Evolutionary conservation across 805 yeast species (phyloP), one percentile per base, ranked within the genome.

Genomic region (Candida xyloterini): DNA sequence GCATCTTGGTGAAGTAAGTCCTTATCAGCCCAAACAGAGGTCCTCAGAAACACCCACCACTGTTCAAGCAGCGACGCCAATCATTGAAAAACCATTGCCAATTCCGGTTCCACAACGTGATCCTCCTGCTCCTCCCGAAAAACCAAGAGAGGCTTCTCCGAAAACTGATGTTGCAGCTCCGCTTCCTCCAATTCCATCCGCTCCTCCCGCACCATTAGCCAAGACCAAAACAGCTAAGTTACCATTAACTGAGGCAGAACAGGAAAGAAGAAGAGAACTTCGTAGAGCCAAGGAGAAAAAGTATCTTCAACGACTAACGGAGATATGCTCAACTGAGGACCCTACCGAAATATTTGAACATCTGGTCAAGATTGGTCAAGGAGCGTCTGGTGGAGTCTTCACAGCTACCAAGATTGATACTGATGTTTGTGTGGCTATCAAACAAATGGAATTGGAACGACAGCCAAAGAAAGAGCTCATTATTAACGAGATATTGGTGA

Each of bases 311-410:
- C 84, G 79, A 52, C 68, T 93, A 35, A 71, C 76, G 40, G 77
- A 79, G 27, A 90, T 90, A 33, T 91, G 96, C 55, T 73, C 88
- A 2, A 79, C 77, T 23, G 93, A 90, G 7, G 95, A 93, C 63
- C 99, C 99, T 10, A 76, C 79, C 23, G 69, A 68, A 38, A 59
- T 75, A 34, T 93, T 86, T 62, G 68, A 71, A 31, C 81, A 79
- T 55, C 70, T 91, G 46, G 73, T 76, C 27, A 90, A 91, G 61
- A 83, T 93, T 48, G 99, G 99, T 1, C 99, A 93, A 66, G 99
- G 99, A 56, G 99, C 99, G 0, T 83, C 95, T 11, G 99, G 99
- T 39, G 95, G 95, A 27, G 99, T 93, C 22, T 93, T 82, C 55
- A 87, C 93, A 22, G 97, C 97, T 0, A 77, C 81, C 52, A 84